Evolutionary conservation across 768 basidiomycete genomes (phyloP).

Genomic region (Boletus tylopilopsis): DNA sequence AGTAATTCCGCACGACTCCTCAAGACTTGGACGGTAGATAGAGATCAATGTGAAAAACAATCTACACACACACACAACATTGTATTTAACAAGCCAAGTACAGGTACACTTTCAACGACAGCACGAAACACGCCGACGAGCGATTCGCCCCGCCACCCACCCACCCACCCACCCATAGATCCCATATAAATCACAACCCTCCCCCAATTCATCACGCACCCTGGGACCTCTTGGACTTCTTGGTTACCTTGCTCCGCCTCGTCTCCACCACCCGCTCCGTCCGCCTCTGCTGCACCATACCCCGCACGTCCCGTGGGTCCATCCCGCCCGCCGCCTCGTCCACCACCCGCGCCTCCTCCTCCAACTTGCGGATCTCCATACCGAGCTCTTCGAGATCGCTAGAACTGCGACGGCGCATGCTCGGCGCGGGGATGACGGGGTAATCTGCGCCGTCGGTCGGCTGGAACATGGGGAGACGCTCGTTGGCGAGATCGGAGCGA

Average conservation of each 20-base stretch:
- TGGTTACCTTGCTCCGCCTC: slow-evolving; percentile 41
- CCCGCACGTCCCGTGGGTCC: neutral
- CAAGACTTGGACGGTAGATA: no score
- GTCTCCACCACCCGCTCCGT: slow-evolving; percentile 64
- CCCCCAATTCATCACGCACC: neutral
- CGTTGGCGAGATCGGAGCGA: slow-evolving; percentile 68
- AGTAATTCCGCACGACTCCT: no score
- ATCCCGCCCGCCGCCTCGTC: slow-evolving; percentile 25
- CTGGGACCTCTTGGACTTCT: slow-evolving; percentile 57
- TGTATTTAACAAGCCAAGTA: no score
- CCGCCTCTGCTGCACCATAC: neutral
- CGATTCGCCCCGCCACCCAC: no score
- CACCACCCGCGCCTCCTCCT: slow-evolving; percentile 56
- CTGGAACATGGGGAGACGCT: slow-evolving; percentile 63
- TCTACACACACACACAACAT: no score
- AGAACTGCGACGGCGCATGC: slow-evolving; percentile 49
- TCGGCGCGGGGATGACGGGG: slow-evolving; percentile 56
- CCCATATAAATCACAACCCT: neutral
- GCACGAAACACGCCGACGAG: no score
- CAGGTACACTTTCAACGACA: no score
- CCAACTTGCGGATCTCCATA: slow-evolving; percentile 65
- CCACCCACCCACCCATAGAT: no score
- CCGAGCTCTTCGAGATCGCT: slow-evolving; percentile 41
- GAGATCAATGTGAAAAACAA: no score
- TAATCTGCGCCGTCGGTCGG: slow-evolving; percentile 28